These are phyloP conservation scores for Trametes hirsuta DNA, from an alignment of 1,284 basidiomycete species.

Conservation along the genomic window DNA sequence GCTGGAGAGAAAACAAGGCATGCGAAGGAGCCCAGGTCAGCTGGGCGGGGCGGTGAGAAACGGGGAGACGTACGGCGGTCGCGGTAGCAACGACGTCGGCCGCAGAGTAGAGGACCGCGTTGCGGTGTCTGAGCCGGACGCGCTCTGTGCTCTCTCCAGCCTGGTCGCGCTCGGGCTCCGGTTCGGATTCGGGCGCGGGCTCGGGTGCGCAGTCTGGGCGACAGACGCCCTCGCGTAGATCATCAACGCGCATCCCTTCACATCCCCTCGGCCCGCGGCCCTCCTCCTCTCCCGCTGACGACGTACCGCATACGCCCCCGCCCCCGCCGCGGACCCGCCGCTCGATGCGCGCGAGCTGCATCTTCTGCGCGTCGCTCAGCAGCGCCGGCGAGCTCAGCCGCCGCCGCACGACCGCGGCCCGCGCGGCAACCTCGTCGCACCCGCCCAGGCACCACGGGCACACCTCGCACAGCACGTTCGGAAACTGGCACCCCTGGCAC, in stretches of 20 bases:
- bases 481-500: slow-evolving; percentile 53
- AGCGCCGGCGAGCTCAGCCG: slow-evolving; percentile 44
- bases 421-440: slow-evolving; percentile 41
- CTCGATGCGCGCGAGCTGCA: slow-evolving; percentile 31
- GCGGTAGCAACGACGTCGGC: slow-evolving; percentile 34
- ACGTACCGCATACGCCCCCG: background rate
- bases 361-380: slow-evolving; percentile 35
- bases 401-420: slow-evolving; percentile 41
- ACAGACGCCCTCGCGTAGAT: slow-evolving; percentile 15
- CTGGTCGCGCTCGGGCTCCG: background rate
- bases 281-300: background rate
- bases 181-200: background rate
- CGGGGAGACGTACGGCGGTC: slow-evolving; percentile 34
- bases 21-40: background rate
- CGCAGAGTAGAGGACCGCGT: slow-evolving; percentile 31
- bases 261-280: background rate
- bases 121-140: slow-evolving; percentile 29
- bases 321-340: background rate
- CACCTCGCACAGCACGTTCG: slow-evolving; percentile 52
- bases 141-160: slow-evolving; percentile 1
- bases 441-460: slow-evolving; percentile 62
- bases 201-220: background rate
- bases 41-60: slow-evolving; percentile 9
- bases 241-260: slow-evolving; percentile 5
- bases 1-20: background rate